A percentile compares a stretch with the other conserved stretches of the same genome.
Conservation (phyloP, 2,329 filamentous ascomycete genomes). For the Alternaria burnsii region DNA sequence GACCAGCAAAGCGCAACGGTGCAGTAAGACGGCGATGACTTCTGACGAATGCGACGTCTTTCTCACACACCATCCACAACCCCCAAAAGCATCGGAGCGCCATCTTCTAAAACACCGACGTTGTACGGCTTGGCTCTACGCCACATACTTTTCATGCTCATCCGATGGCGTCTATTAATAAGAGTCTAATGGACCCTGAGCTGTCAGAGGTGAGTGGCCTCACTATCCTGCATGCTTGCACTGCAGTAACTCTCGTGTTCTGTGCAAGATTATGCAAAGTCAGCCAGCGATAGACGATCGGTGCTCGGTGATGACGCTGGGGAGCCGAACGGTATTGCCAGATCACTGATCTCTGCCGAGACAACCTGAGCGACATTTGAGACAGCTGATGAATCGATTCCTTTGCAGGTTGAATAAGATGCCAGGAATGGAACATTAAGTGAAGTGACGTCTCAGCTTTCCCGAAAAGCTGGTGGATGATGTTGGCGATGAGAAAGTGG, state of each 20-base stretch:
- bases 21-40: slow-evolving; percentile 13
- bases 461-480: neutral
- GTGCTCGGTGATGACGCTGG: slow-evolving; percentile 13
- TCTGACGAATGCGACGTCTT: slow-evolving; percentile 10
- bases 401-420: slow-evolving; percentile 4
- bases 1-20: slow-evolving; percentile 6
- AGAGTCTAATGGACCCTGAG: slow-evolving; percentile 4
- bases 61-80: slow-evolving; percentile 13
- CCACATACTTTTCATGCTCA: slow-evolving; percentile 4
- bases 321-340: slow-evolving; percentile 11
- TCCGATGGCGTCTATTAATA: slow-evolving; percentile 14
- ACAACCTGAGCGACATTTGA: slow-evolving; percentile 2
- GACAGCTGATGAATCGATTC: neutral
- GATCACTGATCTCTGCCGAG: slow-evolving; percentile 6
- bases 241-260: neutral
- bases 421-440: neutral
- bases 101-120: slow-evolving; percentile 13
- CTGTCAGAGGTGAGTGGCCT: neutral
- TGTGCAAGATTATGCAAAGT: slow-evolving; percentile 9
- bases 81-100: slow-evolving; percentile 15
- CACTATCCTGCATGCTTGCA: slow-evolving; percentile 2
- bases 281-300: slow-evolving; percentile 9
- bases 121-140: slow-evolving; percentile 13
- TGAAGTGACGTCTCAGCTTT: neutral
- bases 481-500: slow-evolving; percentile 1